Evolutionary conservation across 257 asterid species (phyloP), one percentile per base, ranked within the genome.

Genomic region (Solanum clarkiae): DNA sequence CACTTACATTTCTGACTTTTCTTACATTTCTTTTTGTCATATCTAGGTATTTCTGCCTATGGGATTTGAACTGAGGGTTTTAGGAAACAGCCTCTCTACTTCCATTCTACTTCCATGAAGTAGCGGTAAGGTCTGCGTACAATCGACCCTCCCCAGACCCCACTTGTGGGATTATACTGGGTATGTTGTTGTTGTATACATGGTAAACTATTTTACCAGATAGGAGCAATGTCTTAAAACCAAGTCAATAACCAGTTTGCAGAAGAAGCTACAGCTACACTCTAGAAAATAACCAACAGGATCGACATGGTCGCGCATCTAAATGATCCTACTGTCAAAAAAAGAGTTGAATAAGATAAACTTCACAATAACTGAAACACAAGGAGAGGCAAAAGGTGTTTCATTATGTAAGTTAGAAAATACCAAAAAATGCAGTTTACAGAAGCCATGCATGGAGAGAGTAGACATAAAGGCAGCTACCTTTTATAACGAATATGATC

Each of bases 291-390:
- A 53, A 83, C 29, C 84, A 84, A 66, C 86, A 84, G 85, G 86
- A 86, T 88, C 91, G 85, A 80, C 92, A 89, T 80, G 83, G 79
- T 88, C 89, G 82, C 87, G 81, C 92, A 90, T 93, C 92, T 89
- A 90, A 71, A 71, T 32, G 10, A 71, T 44, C 80, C 55, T 71
- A 53, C 59, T 79, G 65, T 79, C 42, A 26, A 26, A 29, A 74
- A 75, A 47, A 22, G 20, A 51, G 55, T 51, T 47, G 82, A 47
- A 77, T 16, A 77, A 77, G 51, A 69, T 36, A 66, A 66, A 65
- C 68, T n/a, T 60, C 32, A n/a, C 80, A 70, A 70, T 36, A 70
- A 71, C 60, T 77, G 45, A 77, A 77, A 51, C 16, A 77, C 63
- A 51, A 70, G 8, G 53, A 10, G 16, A 40, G 10, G 42, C 6